Conservation (phyloP, 768 basidiomycete species). For the Tulasnella sp. region DNA sequence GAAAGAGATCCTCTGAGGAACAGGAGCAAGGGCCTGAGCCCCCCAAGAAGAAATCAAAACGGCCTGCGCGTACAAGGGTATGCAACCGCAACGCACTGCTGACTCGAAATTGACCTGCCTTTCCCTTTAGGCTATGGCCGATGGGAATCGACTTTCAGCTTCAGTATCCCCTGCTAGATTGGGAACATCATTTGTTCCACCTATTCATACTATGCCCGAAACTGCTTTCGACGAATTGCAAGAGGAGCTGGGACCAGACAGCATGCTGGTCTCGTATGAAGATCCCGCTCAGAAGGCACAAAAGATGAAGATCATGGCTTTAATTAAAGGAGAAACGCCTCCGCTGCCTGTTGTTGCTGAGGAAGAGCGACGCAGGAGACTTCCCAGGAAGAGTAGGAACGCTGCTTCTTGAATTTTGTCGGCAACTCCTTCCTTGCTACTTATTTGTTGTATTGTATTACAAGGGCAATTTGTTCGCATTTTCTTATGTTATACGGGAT, state of each 20-base stretch:
- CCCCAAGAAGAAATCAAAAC: constrained; percentile 35
- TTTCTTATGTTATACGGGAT: neutral
- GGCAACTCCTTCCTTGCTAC: neutral
- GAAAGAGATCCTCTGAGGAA: constrained; percentile 53
- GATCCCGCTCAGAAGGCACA: constrained; percentile 62
- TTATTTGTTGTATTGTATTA: neutral
- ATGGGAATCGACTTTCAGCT: constrained; percentile 36
- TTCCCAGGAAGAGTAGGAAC: neutral
- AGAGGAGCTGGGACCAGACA: constrained; percentile 30
- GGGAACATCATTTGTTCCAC: constrained; percentile 17
- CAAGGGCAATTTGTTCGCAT: neutral
- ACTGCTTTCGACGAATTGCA: constrained; percentile 13
- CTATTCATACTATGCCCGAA: constrained; percentile 19
- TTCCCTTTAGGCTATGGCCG: neutral
- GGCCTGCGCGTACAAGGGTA: constrained; percentile 41
- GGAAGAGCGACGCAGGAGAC: neutral
- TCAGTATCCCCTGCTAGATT: constrained; percentile 15
- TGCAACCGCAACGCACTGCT: neutral
- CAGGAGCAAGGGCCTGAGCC: constrained; percentile 38
- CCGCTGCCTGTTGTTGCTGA: neutral
- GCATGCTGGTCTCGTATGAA: constrained; percentile 60
- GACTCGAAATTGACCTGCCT: constrained; percentile 8
- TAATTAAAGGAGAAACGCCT: constrained; percentile 38
- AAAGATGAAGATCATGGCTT: constrained; percentile 52
- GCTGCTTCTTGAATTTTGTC: neutral